Percentiles rank a stretch among this genome's conserved stretches.
Evolutionary conservation across 1,284 basidiomycete genomes (phyloP).

Genomic region (Peniophora sp.): DNA sequence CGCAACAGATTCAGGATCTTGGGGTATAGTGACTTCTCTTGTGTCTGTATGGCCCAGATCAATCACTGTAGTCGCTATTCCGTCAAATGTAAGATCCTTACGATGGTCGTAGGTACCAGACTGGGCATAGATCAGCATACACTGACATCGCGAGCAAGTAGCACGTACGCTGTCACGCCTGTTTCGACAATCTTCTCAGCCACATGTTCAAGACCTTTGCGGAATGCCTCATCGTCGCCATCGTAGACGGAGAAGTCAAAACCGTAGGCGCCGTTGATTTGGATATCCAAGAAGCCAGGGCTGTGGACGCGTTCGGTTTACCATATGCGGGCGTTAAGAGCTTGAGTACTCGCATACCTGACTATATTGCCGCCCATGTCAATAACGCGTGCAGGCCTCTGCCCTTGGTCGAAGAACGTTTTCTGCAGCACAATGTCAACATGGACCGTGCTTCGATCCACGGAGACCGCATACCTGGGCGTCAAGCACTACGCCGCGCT

Average conservation of each 20-base stretch:
- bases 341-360: conserved; percentile 31
- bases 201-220: conserved; percentile 61
- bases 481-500: conserved; percentile 61
- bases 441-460: background rate
- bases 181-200: conserved; percentile 77
- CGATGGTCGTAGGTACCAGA: conserved; percentile 73
- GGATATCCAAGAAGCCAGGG: conserved; percentile 74
- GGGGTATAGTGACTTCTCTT: conserved; percentile 66
- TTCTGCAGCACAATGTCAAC: conserved; percentile 26
- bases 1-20: conserved; percentile 55
- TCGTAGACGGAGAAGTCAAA: conserved; percentile 84
- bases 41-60: conserved; percentile 40
- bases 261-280: conserved; percentile 85
- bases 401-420: conserved; percentile 57
- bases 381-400: conserved; percentile 55
- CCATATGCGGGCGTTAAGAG: background rate
- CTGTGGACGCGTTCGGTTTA: conserved; percentile 26
- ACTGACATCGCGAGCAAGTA: conserved; percentile 3
- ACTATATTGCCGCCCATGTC: conserved; percentile 69
- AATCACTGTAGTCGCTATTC: conserved; percentile 2
- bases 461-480: conserved; percentile 42
- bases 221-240: conserved; percentile 60
- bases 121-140: conserved; percentile 22
- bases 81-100: conserved; percentile 31
- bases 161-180: conserved; percentile 75